A percentile compares a stretch with the other conserved stretches of the same genome.
These are phyloP conservation scores for Stephania cephalantha DNA, from an alignment of 164 flowering plant species.

Conservation along the genomic window DNA sequence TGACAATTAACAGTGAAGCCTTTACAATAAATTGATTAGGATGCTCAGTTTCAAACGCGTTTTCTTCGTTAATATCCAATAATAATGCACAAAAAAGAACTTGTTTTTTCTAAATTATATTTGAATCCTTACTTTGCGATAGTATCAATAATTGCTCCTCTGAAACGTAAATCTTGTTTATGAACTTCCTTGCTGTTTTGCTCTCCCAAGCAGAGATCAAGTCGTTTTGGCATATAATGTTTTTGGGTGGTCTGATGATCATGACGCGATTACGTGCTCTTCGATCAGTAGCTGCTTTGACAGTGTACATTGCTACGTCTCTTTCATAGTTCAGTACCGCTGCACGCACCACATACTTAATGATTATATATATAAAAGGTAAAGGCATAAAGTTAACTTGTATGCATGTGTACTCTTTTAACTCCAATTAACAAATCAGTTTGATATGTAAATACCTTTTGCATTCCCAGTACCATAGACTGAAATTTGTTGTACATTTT, in stretches of 20 bases:
- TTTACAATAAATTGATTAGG: no score
- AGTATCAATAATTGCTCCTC: constrained; percentile 1
- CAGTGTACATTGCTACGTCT: constrained; percentile 33
- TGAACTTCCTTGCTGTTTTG: constrained; percentile 24
- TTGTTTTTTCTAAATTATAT: no score
- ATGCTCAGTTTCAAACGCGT: no score
- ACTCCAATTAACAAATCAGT: not conserved
- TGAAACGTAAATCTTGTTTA: constrained; percentile 16
- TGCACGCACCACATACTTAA: constrained; percentile 3
- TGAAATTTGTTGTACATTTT: constrained; percentile 9
- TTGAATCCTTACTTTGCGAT: not conserved
- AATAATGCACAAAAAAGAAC: no score
- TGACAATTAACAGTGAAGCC: not conserved
- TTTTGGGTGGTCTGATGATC: constrained; percentile 24
- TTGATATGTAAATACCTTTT: constrained; percentile 14
- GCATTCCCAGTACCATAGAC: constrained; percentile 34
- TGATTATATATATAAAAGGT: not conserved
- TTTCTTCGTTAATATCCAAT: no score
- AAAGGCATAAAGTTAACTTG: not conserved
- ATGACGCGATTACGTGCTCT: constrained; percentile 27
- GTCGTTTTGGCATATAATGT: constrained; percentile 29
- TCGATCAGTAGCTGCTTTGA: constrained; percentile 29
- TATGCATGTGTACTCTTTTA: not conserved
- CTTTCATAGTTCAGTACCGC: constrained; percentile 36
- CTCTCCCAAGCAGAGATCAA: constrained; percentile 38